Percentiles rank a stretch among this genome's conserved stretches.
Conservation (phyloP, 768 basidiomycete genomes). For the Hypholoma fasciculare region DNA sequence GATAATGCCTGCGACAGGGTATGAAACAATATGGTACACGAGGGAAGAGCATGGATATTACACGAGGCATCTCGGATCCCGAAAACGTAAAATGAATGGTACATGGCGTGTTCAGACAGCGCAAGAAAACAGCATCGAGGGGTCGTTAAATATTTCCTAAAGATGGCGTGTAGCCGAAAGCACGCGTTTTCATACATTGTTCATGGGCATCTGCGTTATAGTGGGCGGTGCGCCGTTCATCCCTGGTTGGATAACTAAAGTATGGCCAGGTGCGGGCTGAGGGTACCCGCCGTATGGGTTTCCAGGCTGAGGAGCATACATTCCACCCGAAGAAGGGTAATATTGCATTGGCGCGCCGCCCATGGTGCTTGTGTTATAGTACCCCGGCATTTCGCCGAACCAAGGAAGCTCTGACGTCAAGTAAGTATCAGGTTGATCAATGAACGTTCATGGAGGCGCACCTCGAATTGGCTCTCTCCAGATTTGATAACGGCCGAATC, state of each 20-base stretch:
- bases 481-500: constrained; percentile 51
- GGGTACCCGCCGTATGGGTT: constrained; percentile 22
- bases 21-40: constrained; percentile 7
- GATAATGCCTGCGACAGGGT: background rate
- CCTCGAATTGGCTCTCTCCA: constrained; percentile 62
- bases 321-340: constrained; percentile 34
- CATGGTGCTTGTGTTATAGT: constrained; percentile 42
- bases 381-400: constrained; percentile 74
- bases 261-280: constrained; percentile 48
- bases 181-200: constrained; percentile 19
- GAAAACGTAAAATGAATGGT: background rate
- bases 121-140: background rate
- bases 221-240: constrained; percentile 57
- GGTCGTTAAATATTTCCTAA: constrained; percentile 4
- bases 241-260: constrained; percentile 70
- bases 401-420: constrained; percentile 59
- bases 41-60: constrained; percentile 3
- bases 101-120: background rate
- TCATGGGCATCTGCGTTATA: constrained; percentile 59
- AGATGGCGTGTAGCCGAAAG: background rate
- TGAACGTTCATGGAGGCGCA: constrained; percentile 16
- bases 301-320: constrained; percentile 15
- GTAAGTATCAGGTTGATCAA: background rate
- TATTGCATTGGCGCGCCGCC: constrained; percentile 26
- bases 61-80: constrained; percentile 6